phyloP scores from a whole-genome alignment of 345 rosid genomes.

The Anacardium occidentale region DNA sequence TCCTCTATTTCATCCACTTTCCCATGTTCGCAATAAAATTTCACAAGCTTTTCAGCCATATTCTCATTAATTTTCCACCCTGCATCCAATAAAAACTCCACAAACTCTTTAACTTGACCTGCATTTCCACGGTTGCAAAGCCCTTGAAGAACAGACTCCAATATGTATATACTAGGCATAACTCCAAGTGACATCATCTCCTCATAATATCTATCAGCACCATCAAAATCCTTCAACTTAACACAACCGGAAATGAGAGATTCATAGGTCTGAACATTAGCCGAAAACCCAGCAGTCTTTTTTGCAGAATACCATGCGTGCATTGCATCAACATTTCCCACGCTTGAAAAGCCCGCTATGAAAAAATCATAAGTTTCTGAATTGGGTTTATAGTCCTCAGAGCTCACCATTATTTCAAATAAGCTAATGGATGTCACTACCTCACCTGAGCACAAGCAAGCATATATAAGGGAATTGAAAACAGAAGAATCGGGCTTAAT shows the following conservation, averaged over 20 bases:
- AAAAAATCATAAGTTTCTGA: conserved; percentile 37
- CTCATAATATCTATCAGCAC: conserved; percentile 26
- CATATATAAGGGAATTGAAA: conserved; percentile 37
- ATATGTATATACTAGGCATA: conserved; percentile 23
- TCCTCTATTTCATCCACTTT: conserved; percentile 34
- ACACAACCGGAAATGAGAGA: conserved; percentile 31
- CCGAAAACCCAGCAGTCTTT: conserved; percentile 32
- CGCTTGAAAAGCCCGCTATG: conserved; percentile 26
- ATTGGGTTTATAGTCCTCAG: conserved; percentile 27
- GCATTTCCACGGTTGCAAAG: conserved; percentile 21
- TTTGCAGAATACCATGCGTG: conserved; percentile 34
- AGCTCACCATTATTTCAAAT: conserved; percentile 41
- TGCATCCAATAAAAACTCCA: conserved; percentile 28
- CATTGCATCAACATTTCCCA: conserved; percentile 29
- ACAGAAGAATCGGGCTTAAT: conserved; percentile 29
- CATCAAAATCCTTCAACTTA: conserved; percentile 27
- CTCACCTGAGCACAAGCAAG: conserved; percentile 28
- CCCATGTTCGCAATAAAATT: conserved; percentile 24
- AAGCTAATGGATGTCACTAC: conserved; percentile 32
- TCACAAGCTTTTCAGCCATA: conserved; percentile 28
- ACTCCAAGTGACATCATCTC: conserved; percentile 29
- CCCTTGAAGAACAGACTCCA: conserved; percentile 35
- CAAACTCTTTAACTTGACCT: conserved; percentile 21
- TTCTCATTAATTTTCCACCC: conserved; percentile 27
- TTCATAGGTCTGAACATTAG: conserved; percentile 29